phyloP scores from a whole-genome alignment of 495 filamentous ascomycete species.

The Cercophora scortea region DNA sequence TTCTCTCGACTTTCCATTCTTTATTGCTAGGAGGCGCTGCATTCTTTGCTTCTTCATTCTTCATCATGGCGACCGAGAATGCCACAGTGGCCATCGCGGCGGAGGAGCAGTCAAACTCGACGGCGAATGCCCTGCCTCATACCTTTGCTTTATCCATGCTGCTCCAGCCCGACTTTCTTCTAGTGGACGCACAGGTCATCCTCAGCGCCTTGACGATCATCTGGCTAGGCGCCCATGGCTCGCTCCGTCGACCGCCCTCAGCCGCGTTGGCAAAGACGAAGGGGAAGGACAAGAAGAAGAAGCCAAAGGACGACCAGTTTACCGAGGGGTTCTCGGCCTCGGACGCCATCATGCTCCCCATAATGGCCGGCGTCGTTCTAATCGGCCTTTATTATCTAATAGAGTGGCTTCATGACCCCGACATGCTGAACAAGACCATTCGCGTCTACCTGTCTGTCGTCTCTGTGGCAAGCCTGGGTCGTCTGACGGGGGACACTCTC shows the following conservation, averaged over 20 bases:
- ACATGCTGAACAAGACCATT: constrained; percentile 74
- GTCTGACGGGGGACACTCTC: constrained; percentile 60
- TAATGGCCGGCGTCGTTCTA: constrained; percentile 69
- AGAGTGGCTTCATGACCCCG: constrained; percentile 77
- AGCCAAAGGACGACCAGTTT: constrained; percentile 52
- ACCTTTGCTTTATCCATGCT: constrained; percentile 32
- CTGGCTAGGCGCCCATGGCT: constrained; percentile 37
- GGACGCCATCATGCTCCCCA: constrained; percentile 80
- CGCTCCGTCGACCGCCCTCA: constrained; percentile 68
- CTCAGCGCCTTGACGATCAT: constrained; percentile 35
- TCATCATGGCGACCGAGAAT: constrained; percentile 11
- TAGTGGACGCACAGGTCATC: constrained; percentile 32
- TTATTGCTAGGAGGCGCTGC: too few species aligned
- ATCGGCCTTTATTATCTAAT: constrained; percentile 80
- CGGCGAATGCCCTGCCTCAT: neutral
- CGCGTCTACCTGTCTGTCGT: constrained; percentile 78
- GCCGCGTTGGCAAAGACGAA: constrained; percentile 53
- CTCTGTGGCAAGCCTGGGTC: constrained; percentile 65
- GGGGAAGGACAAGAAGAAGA: constrained; percentile 31
- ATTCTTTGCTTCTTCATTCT: neutral
- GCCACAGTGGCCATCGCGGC: neutral
- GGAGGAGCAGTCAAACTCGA: neutral
- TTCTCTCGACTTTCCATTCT: too few species aligned
- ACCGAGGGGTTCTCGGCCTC: constrained; percentile 71
- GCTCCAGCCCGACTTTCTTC: constrained; percentile 34